Base-by-base conservation (phyloP, 768 basidiomycete species). In the Favolaschia claudopus region DNA sequence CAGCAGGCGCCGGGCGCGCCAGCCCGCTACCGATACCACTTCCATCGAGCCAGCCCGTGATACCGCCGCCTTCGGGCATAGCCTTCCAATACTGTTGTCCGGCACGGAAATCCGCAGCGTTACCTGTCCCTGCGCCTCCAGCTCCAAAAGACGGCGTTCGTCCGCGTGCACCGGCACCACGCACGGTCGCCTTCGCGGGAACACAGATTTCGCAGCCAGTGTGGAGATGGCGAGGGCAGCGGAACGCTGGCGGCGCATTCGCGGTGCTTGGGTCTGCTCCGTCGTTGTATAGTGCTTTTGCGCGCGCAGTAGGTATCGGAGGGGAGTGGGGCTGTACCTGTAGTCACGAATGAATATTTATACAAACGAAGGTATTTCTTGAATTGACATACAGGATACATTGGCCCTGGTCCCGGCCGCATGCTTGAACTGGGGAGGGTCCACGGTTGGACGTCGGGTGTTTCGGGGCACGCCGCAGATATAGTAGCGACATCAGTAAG, bases 161-260 rank as follows among this genome's bases (percentile, higher is more conserved):
- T 24, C 67, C 72, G 24, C 74, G 70, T 25, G 65, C 63, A 22
- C 44, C 48, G 29, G 63, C 44, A 40, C 70, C 71, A 15, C 69
- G 68, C 13, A 69, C 62, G 8, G 69, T 55, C 1, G 78, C 77
- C 65, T 79, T 87, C 0, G 86, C 85, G 63, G 86, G 86, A n/a
- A 89, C 84, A 64, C 91, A 93, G 56, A 92, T 91, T 64, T 89
- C 85, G 64, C 91, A 93, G 31, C 83, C 84, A 6, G 85, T 85
- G 64, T 89, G 85, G 1, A 93, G 78, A 69, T 93, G 91, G 19
- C 90, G 82, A 0, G 89, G 86, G 66, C 91, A 93, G 38, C 88
- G 85, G 67, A 85, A 77, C 0, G 83, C 77, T 6, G 86, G 84
- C 4, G 88, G 84, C 3, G 87, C 83, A 69, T 86, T 87, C 7